Conservation (phyloP, 495 filamentous ascomycete species). For the Neurospora terricola region DNA sequence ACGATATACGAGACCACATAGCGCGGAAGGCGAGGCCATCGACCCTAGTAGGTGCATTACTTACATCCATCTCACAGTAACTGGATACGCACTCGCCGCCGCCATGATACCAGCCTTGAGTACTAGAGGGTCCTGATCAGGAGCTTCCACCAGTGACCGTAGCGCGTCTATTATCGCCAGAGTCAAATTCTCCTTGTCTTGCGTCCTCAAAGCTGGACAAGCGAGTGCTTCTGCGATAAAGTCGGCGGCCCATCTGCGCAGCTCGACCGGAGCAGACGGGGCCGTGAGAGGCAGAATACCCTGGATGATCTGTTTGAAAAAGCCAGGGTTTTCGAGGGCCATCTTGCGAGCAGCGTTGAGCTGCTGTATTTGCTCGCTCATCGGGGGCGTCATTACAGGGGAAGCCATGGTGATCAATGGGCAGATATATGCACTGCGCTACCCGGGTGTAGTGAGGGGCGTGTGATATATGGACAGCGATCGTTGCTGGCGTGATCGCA, state of each 20-base stretch:
- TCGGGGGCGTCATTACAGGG: constrained; percentile 36
- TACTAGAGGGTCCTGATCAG: constrained; percentile 63
- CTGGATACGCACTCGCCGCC: constrained; percentile 80
- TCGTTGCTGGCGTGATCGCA: neutral
- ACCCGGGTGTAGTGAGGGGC: neutral
- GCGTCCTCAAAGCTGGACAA: constrained; percentile 59
- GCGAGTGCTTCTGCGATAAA: constrained; percentile 96
- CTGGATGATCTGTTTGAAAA: constrained; percentile 84
- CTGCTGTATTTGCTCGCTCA: constrained; percentile 68
- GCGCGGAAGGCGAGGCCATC: constrained; percentile 3
- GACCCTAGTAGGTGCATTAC: constrained; percentile 29
- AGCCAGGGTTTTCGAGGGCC: constrained; percentile 67
- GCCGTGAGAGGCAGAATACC: constrained; percentile 84
- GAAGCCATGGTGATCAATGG: constrained; percentile 28
- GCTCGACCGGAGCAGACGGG: constrained; percentile 58
- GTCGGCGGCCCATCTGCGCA: constrained; percentile 91
- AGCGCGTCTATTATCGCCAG: constrained; percentile 59
- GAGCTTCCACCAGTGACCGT: constrained; percentile 59
- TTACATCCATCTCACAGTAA: constrained; percentile 89
- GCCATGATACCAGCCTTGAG: constrained; percentile 77
- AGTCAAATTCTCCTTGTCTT: constrained; percentile 68
- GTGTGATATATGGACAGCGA: neutral
- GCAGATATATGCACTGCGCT: neutral
- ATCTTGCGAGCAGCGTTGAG: constrained; percentile 80
- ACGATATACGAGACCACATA: constrained; percentile 17